phyloP scores from a whole-genome alignment of 78 protist genomes.

The Pelomyxa schiedti region DNA sequence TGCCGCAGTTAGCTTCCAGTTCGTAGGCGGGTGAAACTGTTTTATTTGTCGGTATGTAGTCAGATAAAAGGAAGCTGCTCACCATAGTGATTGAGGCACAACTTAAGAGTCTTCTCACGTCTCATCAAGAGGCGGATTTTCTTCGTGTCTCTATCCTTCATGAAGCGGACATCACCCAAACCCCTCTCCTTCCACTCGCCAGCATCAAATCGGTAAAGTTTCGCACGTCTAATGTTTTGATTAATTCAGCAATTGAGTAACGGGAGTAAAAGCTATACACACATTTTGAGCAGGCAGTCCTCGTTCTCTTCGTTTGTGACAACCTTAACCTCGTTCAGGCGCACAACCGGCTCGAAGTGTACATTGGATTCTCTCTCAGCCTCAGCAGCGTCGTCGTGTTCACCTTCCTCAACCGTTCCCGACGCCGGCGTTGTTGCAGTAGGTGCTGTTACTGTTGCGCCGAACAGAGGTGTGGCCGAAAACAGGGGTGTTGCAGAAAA shows the following conservation, averaged over 20 bases:
- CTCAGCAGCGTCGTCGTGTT: not conserved
- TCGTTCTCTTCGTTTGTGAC: constrained; percentile 28
- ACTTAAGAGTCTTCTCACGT: constrained; percentile 73
- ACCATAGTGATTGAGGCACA: constrained; percentile 53
- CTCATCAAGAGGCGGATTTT: constrained; percentile 70
- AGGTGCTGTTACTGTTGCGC: too few species aligned
- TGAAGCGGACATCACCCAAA: constrained; percentile 48
- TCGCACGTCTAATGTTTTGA: constrained; percentile 35
- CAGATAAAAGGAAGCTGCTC: not conserved
- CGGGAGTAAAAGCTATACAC: not conserved
- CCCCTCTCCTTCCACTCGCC: constrained; percentile 76
- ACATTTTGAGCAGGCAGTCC: constrained; percentile 6
- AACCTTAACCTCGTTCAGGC: constrained; percentile 16
- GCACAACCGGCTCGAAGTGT: not conserved
- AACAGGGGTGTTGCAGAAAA: too few species aligned
- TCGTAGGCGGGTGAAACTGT: not conserved
- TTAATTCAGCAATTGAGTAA: not conserved
- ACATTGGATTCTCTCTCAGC: not conserved
- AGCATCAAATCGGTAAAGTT: constrained; percentile 39
- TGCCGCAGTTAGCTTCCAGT: constrained; percentile 16
- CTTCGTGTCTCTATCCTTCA: constrained; percentile 39
- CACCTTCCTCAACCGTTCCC: not conserved
- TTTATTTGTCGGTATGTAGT: not conserved
- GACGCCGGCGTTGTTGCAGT: too few species aligned
- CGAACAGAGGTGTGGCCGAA: too few species aligned